Evolutionary conservation across 1,139 yeast species (phyloP), one percentile per base, ranked within the genome.

Genomic region (Suhomyces atakaporum): DNA sequence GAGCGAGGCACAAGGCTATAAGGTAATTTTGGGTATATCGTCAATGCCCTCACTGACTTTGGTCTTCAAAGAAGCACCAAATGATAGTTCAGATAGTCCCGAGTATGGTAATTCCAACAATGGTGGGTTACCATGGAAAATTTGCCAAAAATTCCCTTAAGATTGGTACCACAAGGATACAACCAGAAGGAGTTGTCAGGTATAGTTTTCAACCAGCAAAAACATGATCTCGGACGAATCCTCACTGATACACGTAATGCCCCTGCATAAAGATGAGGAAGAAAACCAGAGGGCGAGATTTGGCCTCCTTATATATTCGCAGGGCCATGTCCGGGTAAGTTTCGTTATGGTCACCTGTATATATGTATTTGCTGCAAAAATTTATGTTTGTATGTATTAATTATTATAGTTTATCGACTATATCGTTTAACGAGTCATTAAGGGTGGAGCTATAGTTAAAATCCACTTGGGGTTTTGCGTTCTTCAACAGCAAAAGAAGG

Each of bases 191-290:
- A 89, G 97, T 79, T 89, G 97, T 89, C 97, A 82, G 95, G 92
- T 86, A 83, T 79, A 84, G 92, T 89, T 90, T 90, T 90, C 97
- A 90, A 90, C 97, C 95, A 90, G 98, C 98, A 90, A 90, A 89
- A 86, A 90, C 97, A 90, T 95, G 95, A 88, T 88, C 98, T 90
- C 98, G 97, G 97, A 92, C 96, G 96, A 89, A 89, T 92, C 97
- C 97, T 90, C 98, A 90, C 96, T 89, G 97, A 90, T 87, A 88
- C 95, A 95, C 96, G 97, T 90, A 90, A 89, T 89, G 96, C 97
- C 97, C 97, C 86, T 85, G 98, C 97, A 90, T 88, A 92, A 90
- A 84, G 96, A 89, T 89, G 65, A 58, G 62, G 83, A 65, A 58
- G 58, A 58, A 62, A 59, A 60, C 44, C 35, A 30, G 35, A 30